Evolutionary conservation across 169 alveolate genomes (phyloP).

Genomic region (Cryptosporidium meleagridis): DNA sequence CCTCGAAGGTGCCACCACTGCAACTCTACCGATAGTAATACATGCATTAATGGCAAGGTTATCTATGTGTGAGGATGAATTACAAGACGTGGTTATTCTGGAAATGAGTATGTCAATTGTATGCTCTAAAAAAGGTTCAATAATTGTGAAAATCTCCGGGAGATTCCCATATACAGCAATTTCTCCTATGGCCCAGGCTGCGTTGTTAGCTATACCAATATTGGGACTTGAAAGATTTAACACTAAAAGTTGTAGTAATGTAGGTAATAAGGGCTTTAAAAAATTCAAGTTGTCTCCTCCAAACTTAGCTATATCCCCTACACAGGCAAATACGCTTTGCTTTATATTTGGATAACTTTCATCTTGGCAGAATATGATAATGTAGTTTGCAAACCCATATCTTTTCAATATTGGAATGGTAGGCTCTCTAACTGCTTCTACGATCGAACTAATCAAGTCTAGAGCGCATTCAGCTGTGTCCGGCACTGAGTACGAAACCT

Average conservation of each 20-base stretch:
- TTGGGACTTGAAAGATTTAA: conserved; percentile 77
- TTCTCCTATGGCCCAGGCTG: conserved; percentile 91
- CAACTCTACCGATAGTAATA: conserved; percentile 83
- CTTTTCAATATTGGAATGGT: conserved; percentile 59
- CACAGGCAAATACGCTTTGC: conserved; percentile 83
- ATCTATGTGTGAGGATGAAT: neutral
- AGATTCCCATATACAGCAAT: conserved; percentile 77
- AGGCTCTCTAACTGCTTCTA: conserved; percentile 65
- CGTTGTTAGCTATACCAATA: conserved; percentile 85
- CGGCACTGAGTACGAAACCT: neutral
- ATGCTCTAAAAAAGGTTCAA: conserved; percentile 81
- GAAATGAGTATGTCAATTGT: conserved; percentile 78
- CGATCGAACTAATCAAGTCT: conserved; percentile 72
- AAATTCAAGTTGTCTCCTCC: conserved; percentile 68
- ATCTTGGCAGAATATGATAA: conserved; percentile 49
- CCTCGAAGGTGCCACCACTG: conserved; percentile 72
- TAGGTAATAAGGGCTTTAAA: conserved; percentile 23
- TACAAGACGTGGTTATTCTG: conserved; percentile 79
- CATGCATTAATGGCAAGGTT: conserved; percentile 79
- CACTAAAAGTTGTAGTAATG: neutral
- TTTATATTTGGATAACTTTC: conserved; percentile 53
- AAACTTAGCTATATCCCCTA: conserved; percentile 81
- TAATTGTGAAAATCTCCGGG: conserved; percentile 64
- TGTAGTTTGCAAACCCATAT: conserved; percentile 35
- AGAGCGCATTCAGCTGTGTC: conserved; percentile 67